phyloP scores from a whole-genome alignment of 805 yeast species.

The Candida nitratophila region DNA sequence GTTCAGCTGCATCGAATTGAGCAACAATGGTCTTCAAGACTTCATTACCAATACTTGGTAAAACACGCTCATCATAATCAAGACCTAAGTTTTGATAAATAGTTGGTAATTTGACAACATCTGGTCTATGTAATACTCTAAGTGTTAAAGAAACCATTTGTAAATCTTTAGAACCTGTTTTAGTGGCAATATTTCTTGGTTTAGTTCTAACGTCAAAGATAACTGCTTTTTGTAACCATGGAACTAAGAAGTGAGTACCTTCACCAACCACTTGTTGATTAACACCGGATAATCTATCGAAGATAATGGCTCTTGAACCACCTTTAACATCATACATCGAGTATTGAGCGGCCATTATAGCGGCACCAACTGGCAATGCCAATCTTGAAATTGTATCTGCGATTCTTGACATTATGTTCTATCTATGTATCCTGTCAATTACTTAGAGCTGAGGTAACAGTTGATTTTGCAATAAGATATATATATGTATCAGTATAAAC shows the following conservation, averaged over 20 bases:
- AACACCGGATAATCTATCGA: constrained; percentile 87
- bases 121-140: constrained; percentile 92
- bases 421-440: too few relatives aligned
- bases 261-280: constrained; percentile 86
- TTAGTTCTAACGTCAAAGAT: constrained; percentile 91
- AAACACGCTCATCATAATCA: constrained; percentile 91
- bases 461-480: too few relatives aligned
- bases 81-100: constrained; percentile 89
- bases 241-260: constrained; percentile 92
- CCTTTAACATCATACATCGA: constrained; percentile 94
- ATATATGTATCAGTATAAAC: too few relatives aligned
- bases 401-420: constrained; percentile 27
- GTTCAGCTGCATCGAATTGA: constrained; percentile 92
- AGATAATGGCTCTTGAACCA: constrained; percentile 92
- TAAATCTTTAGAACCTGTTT: constrained; percentile 95
- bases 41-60: constrained; percentile 91
- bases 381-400: constrained; percentile 37
- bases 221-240: constrained; percentile 93
- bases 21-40: constrained; percentile 86
- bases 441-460: too few relatives aligned
- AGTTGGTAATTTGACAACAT: constrained; percentile 68
- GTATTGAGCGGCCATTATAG: constrained; percentile 65
- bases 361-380: constrained; percentile 68
- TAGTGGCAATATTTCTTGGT: constrained; percentile 88
- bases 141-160: constrained; percentile 92